Base-by-base conservation (phyloP, 352 stramenopile genomes). In the Achlya hypogyna region DNA sequence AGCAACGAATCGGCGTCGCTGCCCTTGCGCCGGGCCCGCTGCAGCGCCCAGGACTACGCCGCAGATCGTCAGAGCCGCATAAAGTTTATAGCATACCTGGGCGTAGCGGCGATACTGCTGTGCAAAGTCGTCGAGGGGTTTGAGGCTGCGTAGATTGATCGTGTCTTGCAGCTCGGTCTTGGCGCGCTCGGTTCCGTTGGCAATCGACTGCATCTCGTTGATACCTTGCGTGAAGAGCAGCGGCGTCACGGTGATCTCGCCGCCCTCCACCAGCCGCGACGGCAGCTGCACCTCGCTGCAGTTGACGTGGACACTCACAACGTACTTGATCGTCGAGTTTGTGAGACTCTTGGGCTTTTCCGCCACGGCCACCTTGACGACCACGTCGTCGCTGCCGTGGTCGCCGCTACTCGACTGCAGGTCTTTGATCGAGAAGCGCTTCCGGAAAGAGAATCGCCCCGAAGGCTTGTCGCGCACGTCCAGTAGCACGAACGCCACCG, bases 191-290 rank as follows among this genome's bases (percentile, higher is more conserved):
- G 87, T 95, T 68, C 94, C 88, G 74, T 98, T 98, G 1, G 89
- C 89, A 51, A 98, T 89, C 16, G 90, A 97, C 76, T 97, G 90
- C 86, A 95, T 96, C 73, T 97, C 92, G 71, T 98, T 98, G 71
- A 98, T 97, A 34, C 92, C 91, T 59, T 97, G 86, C 5, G 86
- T 93, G 64, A 95, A 92, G n/a, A 95, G 63, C 23, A 93, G 59
- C 1, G 86, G 84, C n/a, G 81, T 93, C 42, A 95, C 82, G 16
- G 81, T 72, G 69, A 95, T 91, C 72, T 93, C 81, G 4, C 86
- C 86, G 40, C 84, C 82, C 2, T 63, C 63, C 20, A 82, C 80
- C 5, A 95, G 66, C 28, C 82, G 78, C 31, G 91, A 78, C 2
- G 86, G 86, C 20, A 95, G 52, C 54, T 92, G 83, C 4, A 92